Base-by-base conservation (phyloP, 306 rosid genomes). In the Cicer chorassanicum region DNA sequence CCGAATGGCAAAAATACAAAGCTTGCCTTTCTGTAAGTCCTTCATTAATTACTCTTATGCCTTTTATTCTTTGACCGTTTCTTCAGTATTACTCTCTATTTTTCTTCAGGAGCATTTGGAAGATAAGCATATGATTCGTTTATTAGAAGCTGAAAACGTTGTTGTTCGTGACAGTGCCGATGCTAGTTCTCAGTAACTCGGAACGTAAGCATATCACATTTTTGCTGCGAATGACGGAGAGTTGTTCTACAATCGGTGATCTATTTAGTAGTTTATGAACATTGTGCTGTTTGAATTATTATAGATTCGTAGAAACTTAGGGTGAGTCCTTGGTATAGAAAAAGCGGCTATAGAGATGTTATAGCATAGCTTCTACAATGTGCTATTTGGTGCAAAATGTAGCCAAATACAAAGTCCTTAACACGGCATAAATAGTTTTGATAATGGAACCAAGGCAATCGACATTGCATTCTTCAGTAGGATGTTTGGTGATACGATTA, bases 1-100 rank as follows among this genome's bases (percentile, higher is more conserved):
- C 87, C 5, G 96, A 91, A 70, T 90, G 98, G 98, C 80, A 85
- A 57, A 87, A 90, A 44, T 94, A 92, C 91, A 82, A 87, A 78
- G 88, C 97, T 55, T 92, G 96, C 79, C 92, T 94, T 19, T 87
- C 90, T 43, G 97, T 91, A 80, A 42, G 85, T 46, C 75, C 69
- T 73, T 42, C 3, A 0, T 8, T 61, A 1, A n/a, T 64, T n/a
- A 8, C 44, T 18, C 15, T 1, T 42, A 0, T 15, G 6, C 19
- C 13, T 59, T 56, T 56, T 19, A 51, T 68, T 41, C 16, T 2
- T 38, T 49, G 5, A 41, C 19, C 11, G 5, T 51, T 53, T 61
- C 43, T 2, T 75, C 34, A 51, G 13, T 1, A 45, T 61, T 66
- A 9, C n/a, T 19, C 4, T 15, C 5, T 63, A 21, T 46, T 36